Evolutionary conservation across 768 basidiomycete species (phyloP), one percentile per base, ranked within the genome.

Genomic region (Pleurotus citrinopileatus): DNA sequence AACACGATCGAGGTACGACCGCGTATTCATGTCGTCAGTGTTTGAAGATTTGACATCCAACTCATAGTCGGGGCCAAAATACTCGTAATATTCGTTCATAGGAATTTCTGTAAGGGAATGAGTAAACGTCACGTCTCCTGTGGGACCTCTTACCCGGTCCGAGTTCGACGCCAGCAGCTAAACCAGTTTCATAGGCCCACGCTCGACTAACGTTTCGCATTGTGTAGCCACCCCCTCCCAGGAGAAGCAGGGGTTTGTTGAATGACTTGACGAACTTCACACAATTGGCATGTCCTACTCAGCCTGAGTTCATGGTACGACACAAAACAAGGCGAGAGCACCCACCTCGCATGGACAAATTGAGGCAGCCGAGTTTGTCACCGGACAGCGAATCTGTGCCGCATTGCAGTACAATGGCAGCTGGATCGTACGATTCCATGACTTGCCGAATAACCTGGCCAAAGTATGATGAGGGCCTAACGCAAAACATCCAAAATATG

Each of bases 31-130:
- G 65, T 99, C 96, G 60, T 97, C 94, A 56, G 93, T 89, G 66
- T 98, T 99, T 10, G 92, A 94, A 10, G 93, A 74, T 62, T 88
- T 91, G 25, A 99, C 97, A 65, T 99, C 93, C 27, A 99, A 80
- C 66, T 94, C 84, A 64, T 98, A 98, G 63, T 96, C 93, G 2
- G 97, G 97, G 0, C 97, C 97, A 68, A 98, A 98, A 70, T 98
- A 98, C 65, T 98, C 96, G 65, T 95, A 98, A 72, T 98, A 99
- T 71, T 99, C 97, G 64, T 98, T 99, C 59, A 95, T 88, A 2
- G 97, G 97, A 52, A 99, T 96, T 65, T 92, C 96, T 95, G 2
- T 27, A 50, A 47, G 55, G 7, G 25, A 45, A 20, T 19, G 34
- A 32, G 29, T n/a, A 6, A 40, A 48, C 29, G 53, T 27, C 46